Percentiles rank a stretch among this genome's conserved stretches.
phyloP scores from a whole-genome alignment of 257 asterid species.

The Thymus mandschuricus region DNA sequence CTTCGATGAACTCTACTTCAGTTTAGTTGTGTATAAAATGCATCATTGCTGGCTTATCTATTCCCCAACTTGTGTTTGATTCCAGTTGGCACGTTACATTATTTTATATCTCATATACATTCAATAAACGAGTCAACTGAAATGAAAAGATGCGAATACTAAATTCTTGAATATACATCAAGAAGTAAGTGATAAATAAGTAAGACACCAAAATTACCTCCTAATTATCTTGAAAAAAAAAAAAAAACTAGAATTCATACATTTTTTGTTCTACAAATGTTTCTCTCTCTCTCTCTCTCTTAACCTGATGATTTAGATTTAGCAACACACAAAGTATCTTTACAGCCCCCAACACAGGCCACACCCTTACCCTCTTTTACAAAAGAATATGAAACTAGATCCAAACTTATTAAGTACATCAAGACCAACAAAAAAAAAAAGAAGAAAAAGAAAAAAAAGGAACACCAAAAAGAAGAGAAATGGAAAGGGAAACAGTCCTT shows the following conservation, averaged over 20 bases:
- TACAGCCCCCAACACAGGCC: conserved; percentile 14
- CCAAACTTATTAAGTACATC: conserved; percentile 39
- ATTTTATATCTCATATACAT: too few relatives aligned
- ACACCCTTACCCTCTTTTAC: conserved; percentile 26
- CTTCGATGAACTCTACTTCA: too few relatives aligned
- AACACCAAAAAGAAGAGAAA: not conserved
- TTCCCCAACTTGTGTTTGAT: too few relatives aligned
- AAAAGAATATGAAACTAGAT: conserved; percentile 36
- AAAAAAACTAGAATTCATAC: not conserved
- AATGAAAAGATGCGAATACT: too few relatives aligned
- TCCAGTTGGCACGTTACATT: too few relatives aligned
- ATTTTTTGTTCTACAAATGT: not conserved
- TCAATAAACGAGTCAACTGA: too few relatives aligned
- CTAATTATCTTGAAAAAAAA: too few relatives aligned
- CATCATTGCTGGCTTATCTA: too few relatives aligned
- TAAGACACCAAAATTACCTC: too few relatives aligned
- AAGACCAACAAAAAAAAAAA: not conserved
- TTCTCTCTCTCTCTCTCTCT: not conserved
- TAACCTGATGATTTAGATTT: conserved; percentile 11
- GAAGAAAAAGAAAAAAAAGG: not conserved
- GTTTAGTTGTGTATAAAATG: too few relatives aligned
- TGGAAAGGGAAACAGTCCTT: not conserved
- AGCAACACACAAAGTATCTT: conserved; percentile 7
- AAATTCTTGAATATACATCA: too few relatives aligned
- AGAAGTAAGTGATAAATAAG: too few relatives aligned